A percentile compares a stretch with the other conserved stretches of the same genome.
These are phyloP conservation scores for Lolium perenne DNA, from an alignment of 176 grass and related monocot species.

Conservation along the genomic window DNA sequence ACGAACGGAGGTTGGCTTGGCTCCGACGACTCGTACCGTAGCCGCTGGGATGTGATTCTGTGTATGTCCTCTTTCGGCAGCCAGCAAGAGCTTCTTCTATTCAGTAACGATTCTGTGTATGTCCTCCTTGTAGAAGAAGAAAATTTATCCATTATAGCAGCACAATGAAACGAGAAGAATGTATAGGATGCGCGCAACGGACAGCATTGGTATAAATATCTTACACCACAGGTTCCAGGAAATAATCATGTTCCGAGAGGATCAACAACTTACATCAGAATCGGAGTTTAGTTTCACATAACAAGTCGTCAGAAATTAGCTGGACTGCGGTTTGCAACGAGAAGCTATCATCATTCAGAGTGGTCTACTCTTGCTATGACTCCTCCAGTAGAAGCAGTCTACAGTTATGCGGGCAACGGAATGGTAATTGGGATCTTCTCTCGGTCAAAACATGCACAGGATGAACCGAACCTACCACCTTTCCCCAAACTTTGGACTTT, in stretches of 20 bases:
- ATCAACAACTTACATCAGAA: neutral
- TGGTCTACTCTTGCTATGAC: neutral
- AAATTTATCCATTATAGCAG: neutral
- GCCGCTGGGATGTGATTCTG: neutral
- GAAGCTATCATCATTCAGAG: neutral
- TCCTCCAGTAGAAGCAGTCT: neutral
- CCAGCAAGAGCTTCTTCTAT: neutral
- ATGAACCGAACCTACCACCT: neutral
- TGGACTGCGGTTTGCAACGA: neutral
- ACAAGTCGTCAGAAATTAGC: neutral
- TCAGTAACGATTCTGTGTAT: neutral
- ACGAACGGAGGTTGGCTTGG: constrained; percentile 46
- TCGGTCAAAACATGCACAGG: neutral
- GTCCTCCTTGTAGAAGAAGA: neutral
- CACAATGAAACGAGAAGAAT: neutral
- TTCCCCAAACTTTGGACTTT: neutral
- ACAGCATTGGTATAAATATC: neutral
- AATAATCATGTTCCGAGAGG: neutral
- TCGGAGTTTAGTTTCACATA: neutral
- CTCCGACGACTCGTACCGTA: neutral
- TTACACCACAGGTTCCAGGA: neutral
- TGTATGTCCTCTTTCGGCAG: neutral
- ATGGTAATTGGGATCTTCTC: neutral
- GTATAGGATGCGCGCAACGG: neutral
- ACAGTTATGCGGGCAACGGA: too few relatives aligned